phyloP scores from a whole-genome alignment of 1,284 basidiomycete species.

The Ceratobasidium sp. region DNA sequence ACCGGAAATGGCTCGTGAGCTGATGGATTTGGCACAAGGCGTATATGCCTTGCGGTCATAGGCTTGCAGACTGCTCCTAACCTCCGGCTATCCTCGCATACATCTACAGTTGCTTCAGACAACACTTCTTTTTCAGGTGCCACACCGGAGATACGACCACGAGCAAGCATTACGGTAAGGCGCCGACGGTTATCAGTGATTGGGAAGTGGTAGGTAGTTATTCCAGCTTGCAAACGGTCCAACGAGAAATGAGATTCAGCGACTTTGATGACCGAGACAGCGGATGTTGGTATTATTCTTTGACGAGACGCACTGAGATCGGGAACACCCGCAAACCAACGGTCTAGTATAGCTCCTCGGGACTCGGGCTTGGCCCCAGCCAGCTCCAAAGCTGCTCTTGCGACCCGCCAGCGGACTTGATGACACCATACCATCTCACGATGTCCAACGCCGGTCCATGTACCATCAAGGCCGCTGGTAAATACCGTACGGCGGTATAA shows the following conservation, averaged over 20 bases:
- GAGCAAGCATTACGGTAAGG: constrained; percentile 29
- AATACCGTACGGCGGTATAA: constrained; percentile 82
- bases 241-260: background rate
- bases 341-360: constrained; percentile 36
- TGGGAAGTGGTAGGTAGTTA: constrained; percentile 15
- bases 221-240: constrained; percentile 4
- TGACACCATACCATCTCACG: constrained; percentile 99
- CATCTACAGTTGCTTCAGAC: constrained; percentile 15
- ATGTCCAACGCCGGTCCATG: constrained; percentile 97
- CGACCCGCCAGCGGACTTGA: constrained; percentile 92
- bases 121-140: constrained; percentile 29
- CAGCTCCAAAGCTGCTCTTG: constrained; percentile 81
- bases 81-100: constrained; percentile 3
- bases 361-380: constrained; percentile 56
- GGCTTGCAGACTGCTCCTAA: constrained; percentile 10
- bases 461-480: constrained; percentile 87
- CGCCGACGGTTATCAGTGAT: background rate
- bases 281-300: background rate
- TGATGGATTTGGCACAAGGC: constrained; percentile 73
- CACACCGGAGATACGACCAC: constrained; percentile 34
- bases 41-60: constrained; percentile 56
- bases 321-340: constrained; percentile 38
- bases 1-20: constrained; percentile 70
- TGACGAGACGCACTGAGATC: background rate
- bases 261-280: background rate